A percentile compares a stretch with the other conserved stretches of the same genome.
These are phyloP conservation scores for Acanthamoeba lenticulata DNA, from an alignment of 208 protist genomes.

Conservation along the genomic window DNA sequence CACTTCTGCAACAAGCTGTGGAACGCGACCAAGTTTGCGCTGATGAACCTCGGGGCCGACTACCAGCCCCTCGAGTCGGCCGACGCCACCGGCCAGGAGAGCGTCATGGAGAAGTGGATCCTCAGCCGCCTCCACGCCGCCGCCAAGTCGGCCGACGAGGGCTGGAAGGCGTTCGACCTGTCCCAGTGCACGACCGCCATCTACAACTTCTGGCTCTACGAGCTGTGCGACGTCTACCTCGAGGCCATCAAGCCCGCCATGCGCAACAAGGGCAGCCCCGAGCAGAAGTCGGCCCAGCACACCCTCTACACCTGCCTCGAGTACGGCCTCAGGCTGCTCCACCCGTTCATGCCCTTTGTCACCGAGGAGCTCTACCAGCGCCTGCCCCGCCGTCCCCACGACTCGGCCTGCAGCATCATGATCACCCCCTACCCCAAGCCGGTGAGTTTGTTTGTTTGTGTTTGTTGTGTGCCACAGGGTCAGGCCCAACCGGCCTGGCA, in stretches of 20 bases:
- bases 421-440: conserved; percentile 63
- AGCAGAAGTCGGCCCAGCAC: conserved; percentile 23
- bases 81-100: conserved; percentile 50
- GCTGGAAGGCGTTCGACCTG: conserved; percentile 93
- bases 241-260: conserved; percentile 95
- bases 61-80: not conserved
- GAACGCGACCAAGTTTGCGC: conserved; percentile 96
- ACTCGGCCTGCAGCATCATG: conserved; percentile 57
- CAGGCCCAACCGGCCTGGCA: not conserved
- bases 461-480: no score
- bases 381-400: conserved; percentile 83
- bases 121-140: conserved; percentile 92
- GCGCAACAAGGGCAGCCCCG: conserved; percentile 45
- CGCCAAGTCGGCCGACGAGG: conserved; percentile 88
- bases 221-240: conserved; percentile 98
- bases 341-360: conserved; percentile 99
- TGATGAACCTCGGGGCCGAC: conserved; percentile 78
- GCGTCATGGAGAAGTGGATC: conserved; percentile 93
- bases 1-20: conserved; percentile 99
- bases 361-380: conserved; percentile 99
- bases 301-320: conserved; percentile 91
- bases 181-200: conserved; percentile 89
- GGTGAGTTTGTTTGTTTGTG: not conserved
- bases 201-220: conserved; percentile 97
- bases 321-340: conserved; percentile 91